Conservation (phyloP, 768 basidiomycete genomes). For the Amanita rubescens region DNA sequence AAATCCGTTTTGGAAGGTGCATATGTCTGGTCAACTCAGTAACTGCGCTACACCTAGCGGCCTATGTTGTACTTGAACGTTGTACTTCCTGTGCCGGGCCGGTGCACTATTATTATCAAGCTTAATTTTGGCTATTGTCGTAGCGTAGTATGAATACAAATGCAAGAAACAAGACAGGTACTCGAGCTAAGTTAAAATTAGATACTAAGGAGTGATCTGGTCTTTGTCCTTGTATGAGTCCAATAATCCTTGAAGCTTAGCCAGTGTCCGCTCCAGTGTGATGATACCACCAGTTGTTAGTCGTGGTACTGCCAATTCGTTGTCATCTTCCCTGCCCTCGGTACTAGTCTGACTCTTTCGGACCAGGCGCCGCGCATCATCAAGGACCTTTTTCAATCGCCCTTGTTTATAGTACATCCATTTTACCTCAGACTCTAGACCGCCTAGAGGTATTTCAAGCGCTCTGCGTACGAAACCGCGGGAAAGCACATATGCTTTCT, state of each 20-base stretch:
- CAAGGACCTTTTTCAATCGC: constrained; percentile 62
- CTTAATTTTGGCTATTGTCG: neutral
- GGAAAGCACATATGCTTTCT: constrained; percentile 89
- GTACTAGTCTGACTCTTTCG: constrained; percentile 49
- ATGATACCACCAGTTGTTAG: constrained; percentile 76
- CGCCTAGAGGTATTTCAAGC: constrained; percentile 68
- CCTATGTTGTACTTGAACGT: too few relatives aligned
- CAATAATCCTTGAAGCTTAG: constrained; percentile 48
- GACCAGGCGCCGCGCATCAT: constrained; percentile 55
- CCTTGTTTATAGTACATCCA: constrained; percentile 64
- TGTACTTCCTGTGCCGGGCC: too few relatives aligned
- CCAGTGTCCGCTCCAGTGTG: constrained; percentile 66
- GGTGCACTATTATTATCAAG: neutral
- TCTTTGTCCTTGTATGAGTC: constrained; percentile 12
- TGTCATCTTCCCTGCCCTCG: constrained; percentile 24
- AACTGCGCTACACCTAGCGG: too few relatives aligned
- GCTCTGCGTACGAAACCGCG: constrained; percentile 88
- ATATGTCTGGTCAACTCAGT: too few relatives aligned
- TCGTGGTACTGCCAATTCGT: constrained; percentile 57
- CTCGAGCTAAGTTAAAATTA: neutral
- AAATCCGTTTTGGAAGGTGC: too few relatives aligned
- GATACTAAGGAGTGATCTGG: neutral
- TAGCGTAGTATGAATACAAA: constrained; percentile 4
- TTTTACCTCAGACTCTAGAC: constrained; percentile 63
- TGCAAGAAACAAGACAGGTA: too few relatives aligned